Conservation (phyloP, 495 filamentous ascomycete genomes). For the Darksidea phi region DNA sequence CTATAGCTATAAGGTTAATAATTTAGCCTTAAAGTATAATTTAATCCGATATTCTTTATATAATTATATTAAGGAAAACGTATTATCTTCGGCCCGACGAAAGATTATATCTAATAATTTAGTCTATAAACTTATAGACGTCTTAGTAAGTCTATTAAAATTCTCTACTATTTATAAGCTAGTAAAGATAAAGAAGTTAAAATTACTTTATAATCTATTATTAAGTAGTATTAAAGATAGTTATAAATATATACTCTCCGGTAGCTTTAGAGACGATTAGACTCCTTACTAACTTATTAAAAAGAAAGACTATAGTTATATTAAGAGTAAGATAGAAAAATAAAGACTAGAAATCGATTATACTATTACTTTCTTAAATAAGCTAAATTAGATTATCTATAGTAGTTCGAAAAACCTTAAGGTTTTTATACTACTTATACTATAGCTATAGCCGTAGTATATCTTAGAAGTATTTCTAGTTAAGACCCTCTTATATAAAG, state of each 20-base stretch:
- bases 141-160: constrained; percentile 44
- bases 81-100: constrained; percentile 33
- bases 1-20: constrained; percentile 52
- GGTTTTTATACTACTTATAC: constrained; percentile 44
- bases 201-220: constrained; percentile 45
- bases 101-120: constrained; percentile 33
- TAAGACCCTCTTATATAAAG: constrained; percentile 54
- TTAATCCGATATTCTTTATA: constrained; percentile 20
- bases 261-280: constrained; percentile 29
- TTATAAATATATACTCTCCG: constrained; percentile 41
- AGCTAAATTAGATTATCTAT: constrained; percentile 43
- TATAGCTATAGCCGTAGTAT: constrained; percentile 59
- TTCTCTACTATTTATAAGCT: constrained; percentile 39
- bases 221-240: constrained; percentile 44
- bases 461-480: constrained; percentile 56
- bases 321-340: constrained; percentile 24
- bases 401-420: constrained; percentile 39
- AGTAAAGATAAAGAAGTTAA: constrained; percentile 45
- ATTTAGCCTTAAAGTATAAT: constrained; percentile 45
- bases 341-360: constrained; percentile 19
- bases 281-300: constrained; percentile 34
- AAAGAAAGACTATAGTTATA: constrained; percentile 23
- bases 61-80: constrained; percentile 32
- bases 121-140: constrained; percentile 46
- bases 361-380: constrained; percentile 19